phyloP scores from a whole-genome alignment of 1,139 yeast species.

The Wickerhamomyces sp. region DNA sequence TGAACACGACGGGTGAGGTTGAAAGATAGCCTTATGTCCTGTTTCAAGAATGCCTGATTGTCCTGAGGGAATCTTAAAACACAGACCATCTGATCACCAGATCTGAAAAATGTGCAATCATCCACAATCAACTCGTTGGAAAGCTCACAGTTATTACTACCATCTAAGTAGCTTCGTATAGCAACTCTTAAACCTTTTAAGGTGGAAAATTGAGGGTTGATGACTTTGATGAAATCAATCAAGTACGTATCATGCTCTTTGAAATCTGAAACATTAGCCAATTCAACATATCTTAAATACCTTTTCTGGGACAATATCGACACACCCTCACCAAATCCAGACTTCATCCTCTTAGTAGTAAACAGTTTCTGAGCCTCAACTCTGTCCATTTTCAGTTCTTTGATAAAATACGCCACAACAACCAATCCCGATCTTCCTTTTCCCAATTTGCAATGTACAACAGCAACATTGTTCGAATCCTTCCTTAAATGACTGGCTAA shows the following conservation, averaged over 20 bases:
- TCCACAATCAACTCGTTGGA: not conserved
- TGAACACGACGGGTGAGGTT: not conserved
- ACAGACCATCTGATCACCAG: not conserved
- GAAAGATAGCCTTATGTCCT: conserved; percentile 1
- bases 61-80: not conserved
- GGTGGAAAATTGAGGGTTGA: not conserved
- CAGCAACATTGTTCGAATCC: conserved; percentile 44
- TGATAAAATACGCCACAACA: conserved; percentile 66
- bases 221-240: conserved; percentile 22
- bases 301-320: conserved; percentile 67
- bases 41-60: not conserved
- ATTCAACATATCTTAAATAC: conserved; percentile 57
- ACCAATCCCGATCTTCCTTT: conserved; percentile 87
- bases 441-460: conserved; percentile 87
- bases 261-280: conserved; percentile 22
- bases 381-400: conserved; percentile 31
- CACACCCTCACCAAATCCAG: conserved; percentile 59
- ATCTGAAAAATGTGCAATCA: not conserved
- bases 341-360: conserved; percentile 54
- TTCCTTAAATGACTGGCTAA: conserved; percentile 40
- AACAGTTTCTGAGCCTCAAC: conserved; percentile 48
- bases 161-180: not conserved
- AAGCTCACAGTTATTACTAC: not conserved
- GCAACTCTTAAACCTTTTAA: not conserved
- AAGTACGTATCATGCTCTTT: conserved; percentile 10